Conservation (phyloP, 1,284 basidiomycete genomes). For the Ceratobasidium sp. region DNA sequence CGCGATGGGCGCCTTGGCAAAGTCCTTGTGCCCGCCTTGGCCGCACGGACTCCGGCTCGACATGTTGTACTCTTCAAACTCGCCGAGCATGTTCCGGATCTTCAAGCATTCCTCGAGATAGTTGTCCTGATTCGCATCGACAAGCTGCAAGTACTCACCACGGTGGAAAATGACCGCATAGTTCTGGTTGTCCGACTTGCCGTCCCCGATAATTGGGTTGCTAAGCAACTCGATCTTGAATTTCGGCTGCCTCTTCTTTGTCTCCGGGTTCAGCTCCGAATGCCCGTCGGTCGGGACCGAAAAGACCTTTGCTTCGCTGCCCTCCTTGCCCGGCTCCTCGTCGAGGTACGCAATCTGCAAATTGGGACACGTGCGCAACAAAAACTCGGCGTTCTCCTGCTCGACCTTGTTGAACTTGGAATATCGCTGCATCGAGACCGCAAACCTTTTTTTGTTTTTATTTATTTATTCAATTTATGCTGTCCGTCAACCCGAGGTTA, state of each 20-base stretch:
- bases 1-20: slow-evolving; percentile 90
- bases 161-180: slow-evolving; percentile 99
- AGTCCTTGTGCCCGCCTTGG: slow-evolving; percentile 88
- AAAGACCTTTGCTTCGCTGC: slow-evolving; percentile 95
- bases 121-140: slow-evolving; percentile 99
- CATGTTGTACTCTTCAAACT: slow-evolving; percentile 94
- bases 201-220: slow-evolving; percentile 98
- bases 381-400: slow-evolving; percentile 98
- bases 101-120: slow-evolving; percentile 99
- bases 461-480: too few species aligned
- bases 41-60: slow-evolving; percentile 93
- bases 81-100: slow-evolving; percentile 95
- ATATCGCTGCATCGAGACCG: slow-evolving; percentile 99
- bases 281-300: slow-evolving; percentile 98
- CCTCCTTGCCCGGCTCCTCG: slow-evolving; percentile 96
- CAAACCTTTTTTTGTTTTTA: slow-evolving; percentile 73
- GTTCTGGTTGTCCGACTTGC: slow-evolving; percentile 99
- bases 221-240: slow-evolving; percentile 98
- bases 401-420: slow-evolving; percentile 99
- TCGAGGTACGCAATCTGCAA: slow-evolving; percentile 98
- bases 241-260: slow-evolving; percentile 92
- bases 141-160: slow-evolving; percentile 98
- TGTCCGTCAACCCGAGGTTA: too few species aligned
- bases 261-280: slow-evolving; percentile 93
- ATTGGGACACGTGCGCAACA: slow-evolving; percentile 98